Evolutionary conservation across 129 eudicot species (phyloP).

Genomic region (Saussurea involucrata): DNA sequence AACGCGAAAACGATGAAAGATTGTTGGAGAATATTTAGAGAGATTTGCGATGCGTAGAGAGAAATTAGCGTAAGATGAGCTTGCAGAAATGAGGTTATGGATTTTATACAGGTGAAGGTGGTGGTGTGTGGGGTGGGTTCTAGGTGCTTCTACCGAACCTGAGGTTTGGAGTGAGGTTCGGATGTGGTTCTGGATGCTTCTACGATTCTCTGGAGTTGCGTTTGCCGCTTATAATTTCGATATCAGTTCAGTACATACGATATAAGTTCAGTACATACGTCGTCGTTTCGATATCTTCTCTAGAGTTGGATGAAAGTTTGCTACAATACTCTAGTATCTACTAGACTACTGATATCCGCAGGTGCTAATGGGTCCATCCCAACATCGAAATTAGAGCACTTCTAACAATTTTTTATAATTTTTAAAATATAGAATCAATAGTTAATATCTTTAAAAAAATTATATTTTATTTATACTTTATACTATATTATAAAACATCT

Average conservation of each 20-base stretch:
- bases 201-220: background rate
- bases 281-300: background rate
- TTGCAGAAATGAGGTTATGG: background rate
- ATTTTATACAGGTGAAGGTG: constrained; percentile 12
- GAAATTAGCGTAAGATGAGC: background rate
- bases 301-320: background rate
- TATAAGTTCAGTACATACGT: background rate
- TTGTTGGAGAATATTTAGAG: background rate
- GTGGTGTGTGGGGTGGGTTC: constrained; percentile 5
- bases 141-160: constrained; percentile 16
- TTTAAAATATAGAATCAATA: too few species aligned
- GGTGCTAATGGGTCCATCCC: too few species aligned
- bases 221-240: background rate
- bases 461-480: too few species aligned
- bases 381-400: too few species aligned
- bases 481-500: too few species aligned
- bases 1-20: background rate
- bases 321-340: background rate
- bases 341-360: too few species aligned
- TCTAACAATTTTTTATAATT: too few species aligned
- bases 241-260: too few species aligned
- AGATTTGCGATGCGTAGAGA: background rate
- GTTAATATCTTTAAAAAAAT: too few species aligned
- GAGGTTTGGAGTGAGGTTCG: constrained; percentile 28
- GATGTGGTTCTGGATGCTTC: constrained; percentile 28